A percentile compares a stretch with the other conserved stretches of the same genome.
These are phyloP conservation scores for Typha latifolia DNA, from an alignment of 176 grass and related monocot species.

Conservation along the genomic window DNA sequence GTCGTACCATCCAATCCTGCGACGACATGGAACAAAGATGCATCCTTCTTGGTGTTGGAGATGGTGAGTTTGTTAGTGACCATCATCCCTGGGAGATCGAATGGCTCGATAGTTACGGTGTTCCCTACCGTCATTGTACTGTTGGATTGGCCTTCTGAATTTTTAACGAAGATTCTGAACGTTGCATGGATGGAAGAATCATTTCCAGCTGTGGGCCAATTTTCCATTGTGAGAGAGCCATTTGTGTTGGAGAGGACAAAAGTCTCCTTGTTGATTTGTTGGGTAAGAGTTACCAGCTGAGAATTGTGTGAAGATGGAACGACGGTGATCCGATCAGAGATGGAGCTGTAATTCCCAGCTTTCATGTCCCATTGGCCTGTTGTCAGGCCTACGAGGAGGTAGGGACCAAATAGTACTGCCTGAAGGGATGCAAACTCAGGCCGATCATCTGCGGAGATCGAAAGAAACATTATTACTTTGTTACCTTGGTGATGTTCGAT, in stretches of 20 bases:
- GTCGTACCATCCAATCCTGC: constrained; percentile 39
- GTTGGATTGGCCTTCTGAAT: neutral
- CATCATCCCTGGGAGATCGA: constrained; percentile 58
- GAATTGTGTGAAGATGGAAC: constrained; percentile 50
- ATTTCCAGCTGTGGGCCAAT: constrained; percentile 35
- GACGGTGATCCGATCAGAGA: constrained; percentile 62
- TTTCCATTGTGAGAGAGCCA: constrained; percentile 60
- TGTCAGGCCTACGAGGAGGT: constrained; percentile 76
- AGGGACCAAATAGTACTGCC: constrained; percentile 75
- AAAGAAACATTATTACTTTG: neutral
- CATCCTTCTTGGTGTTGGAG: constrained; percentile 15
- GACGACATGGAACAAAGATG: constrained; percentile 32
- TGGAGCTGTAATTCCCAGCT: constrained; percentile 25
- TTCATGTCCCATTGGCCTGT: constrained; percentile 62
- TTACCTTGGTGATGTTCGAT: constrained; percentile 2
- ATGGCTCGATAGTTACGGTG: constrained; percentile 43
- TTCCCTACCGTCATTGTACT: neutral
- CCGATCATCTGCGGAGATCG: constrained; percentile 59
- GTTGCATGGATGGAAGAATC: constrained; percentile 53
- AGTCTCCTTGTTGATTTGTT: constrained; percentile 24
- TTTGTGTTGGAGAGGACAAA: constrained; percentile 52
- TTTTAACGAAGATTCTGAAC: constrained; percentile 36
- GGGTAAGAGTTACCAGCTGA: constrained; percentile 48
- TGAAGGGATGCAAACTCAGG: constrained; percentile 45
- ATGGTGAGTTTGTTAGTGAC: constrained; percentile 40